Evolutionary conservation across 192 early-diverging fungal genomes (phyloP), one percentile per base, ranked within the genome.

Genomic region (Rhizoclosmatium sp.): DNA sequence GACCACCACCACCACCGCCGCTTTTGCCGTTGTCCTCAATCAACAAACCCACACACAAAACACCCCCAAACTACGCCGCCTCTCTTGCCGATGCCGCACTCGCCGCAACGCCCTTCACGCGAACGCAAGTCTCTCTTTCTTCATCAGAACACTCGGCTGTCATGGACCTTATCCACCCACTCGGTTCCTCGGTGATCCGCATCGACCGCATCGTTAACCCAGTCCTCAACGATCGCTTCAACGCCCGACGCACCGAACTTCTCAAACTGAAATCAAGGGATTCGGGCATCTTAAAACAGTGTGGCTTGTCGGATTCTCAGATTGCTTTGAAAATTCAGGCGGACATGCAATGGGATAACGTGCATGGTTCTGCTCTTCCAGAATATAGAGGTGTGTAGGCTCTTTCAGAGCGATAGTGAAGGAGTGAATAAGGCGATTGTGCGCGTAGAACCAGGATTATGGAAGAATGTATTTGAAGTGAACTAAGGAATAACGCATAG

Each of bases 141-240:
- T 31, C n/a, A 12, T 12, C 62, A 9, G 62, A 65, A 65, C 62
- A 65, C 62, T 10, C 10, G 10, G 62, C 62, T 31, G 62, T 65
- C 9, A 10, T 1, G 14, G 9, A 9, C 19, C 19, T 65, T 0
- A 31, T 65, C 14, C 16, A 9, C 39, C 62, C 62, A 10, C n/a
- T 40, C 23, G 16, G 16, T 10, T 23, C 10, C 62, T 14, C 9
- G 10, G 19, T 56, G 9, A 9, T 56, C 54, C 9, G 21, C 39
- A 45, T 68, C 44, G 47, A 42, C 4, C 66, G 66, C 66, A 21
- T 68, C 0, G 21, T 21, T 3, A 68, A 68, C 47, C 44, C 66
- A 1, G 14, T 42, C 31, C 66, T 68, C 5, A 9, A 7, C 12
- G 44, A 4, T 4, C 23, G 44, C 7, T 68, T 68, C 40, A 41